Evolutionary conservation across 306 rosid genomes (phyloP), one percentile per base, ranked within the genome.

Genomic region (Cucumis hystrix): DNA sequence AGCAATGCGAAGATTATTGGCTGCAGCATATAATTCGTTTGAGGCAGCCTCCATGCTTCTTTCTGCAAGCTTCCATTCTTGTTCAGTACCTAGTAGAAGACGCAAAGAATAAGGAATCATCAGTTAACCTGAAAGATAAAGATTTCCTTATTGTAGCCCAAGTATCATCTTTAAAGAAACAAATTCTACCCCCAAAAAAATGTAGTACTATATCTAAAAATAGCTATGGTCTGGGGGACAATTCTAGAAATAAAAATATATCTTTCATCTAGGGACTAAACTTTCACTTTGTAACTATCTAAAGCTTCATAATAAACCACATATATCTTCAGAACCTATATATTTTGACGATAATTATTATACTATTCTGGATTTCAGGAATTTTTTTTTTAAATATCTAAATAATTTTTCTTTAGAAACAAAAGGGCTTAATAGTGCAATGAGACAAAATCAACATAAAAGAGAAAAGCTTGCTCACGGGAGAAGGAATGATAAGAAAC

Each of bases 41-140:
- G 97, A 90, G 81, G 96, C 96, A 86, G 90, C 92, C 82, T 93
- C 97, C 87, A 93, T 86, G 82, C 91, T 83, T 84, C 90, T 77
- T 77, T 93, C 92, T 75, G 94, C 96, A 84, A 85, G 88, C 89
- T 91, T 93, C 98, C 97, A 91, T 83, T 93, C 98, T 80, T 93
- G 97, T 83, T 93, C 98, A 78, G 89, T 79, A 85, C 97, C 98
- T 93, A 80, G 80, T 45, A 84, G 52, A 85, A 62, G 62, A 21
- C 83, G 83, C 67, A 88, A 78, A 39, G 16, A 57, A n/a, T 14
- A 40, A 28, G 60, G 20, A 52, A 74, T n/a, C 30, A 30, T 18
- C 51, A 33, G 3, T 74, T 13, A 70, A 68, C 74, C 35, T 67
- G 20, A 69, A 43, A 45, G 54, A 43, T 43, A 21, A 6, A 12